Conservation (phyloP, 441 rosid species). For the Sinapis alba region DNA sequence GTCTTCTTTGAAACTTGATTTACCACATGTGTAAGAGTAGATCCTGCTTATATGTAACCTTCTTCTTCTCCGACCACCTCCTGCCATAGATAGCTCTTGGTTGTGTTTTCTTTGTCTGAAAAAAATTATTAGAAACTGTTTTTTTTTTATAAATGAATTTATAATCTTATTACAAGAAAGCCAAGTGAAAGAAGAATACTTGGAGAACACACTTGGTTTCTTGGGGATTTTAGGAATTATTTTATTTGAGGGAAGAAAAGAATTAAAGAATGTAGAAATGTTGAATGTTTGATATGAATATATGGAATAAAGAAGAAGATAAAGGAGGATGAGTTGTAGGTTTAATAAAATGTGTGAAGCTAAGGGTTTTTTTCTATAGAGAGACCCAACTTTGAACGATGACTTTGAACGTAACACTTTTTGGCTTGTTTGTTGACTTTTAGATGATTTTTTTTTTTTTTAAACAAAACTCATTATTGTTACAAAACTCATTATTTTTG, state of each 20-base stretch:
- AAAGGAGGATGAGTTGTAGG: constrained; percentile 17
- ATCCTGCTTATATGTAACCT: constrained; percentile 54
- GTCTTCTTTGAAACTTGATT: constrained; percentile 45
- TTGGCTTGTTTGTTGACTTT: constrained; percentile 18
- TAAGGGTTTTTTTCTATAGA: background rate
- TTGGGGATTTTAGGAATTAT: background rate
- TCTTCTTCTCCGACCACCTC: constrained; percentile 50
- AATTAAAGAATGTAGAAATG: constrained; percentile 31
- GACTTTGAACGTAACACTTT: constrained; percentile 33
- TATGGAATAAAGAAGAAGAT: background rate
- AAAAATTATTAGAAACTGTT: background rate
- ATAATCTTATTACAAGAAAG: constrained; percentile 5
- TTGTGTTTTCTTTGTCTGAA: constrained; percentile 10
- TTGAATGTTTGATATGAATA: constrained; percentile 13
- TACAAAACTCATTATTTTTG: background rate
- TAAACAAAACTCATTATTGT: too few relatives aligned
- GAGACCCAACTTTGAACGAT: constrained; percentile 34
- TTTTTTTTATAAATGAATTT: background rate
- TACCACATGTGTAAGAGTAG: constrained; percentile 56
- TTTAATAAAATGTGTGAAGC: constrained; percentile 26
- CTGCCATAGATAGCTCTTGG: constrained; percentile 37
- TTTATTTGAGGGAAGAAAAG: constrained; percentile 1
- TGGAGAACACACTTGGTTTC: constrained; percentile 24
- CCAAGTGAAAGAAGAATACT: background rate
- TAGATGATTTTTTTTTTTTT: background rate